Conservation (phyloP, 345 rosid genomes). For the Gossypium mustelinum region DNA sequence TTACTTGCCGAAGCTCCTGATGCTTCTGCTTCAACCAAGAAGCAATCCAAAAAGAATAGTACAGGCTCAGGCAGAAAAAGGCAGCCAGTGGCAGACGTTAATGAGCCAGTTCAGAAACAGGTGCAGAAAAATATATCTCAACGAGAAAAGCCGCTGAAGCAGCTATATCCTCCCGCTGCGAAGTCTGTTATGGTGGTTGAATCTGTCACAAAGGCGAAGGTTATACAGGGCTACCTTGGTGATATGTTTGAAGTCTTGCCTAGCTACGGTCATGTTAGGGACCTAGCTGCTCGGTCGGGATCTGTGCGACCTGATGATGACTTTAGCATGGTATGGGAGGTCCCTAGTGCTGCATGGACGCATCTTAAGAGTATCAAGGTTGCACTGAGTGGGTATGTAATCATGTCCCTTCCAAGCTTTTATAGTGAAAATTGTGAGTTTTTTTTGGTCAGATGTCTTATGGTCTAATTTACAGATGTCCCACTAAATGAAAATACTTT, state of each 20-base stretch:
- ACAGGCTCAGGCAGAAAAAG: slow-evolving; percentile 27
- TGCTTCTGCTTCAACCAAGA: slow-evolving; percentile 37
- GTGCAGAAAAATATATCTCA: slow-evolving; percentile 33
- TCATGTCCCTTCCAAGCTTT: slow-evolving; percentile 13
- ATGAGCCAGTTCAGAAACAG: slow-evolving; percentile 30
- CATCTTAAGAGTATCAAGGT: slow-evolving; percentile 94
- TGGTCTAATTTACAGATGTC: slow-evolving; percentile 8
- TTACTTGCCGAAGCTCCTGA: slow-evolving; percentile 21
- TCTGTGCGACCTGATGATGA: slow-evolving; percentile 97
- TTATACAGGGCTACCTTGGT: slow-evolving; percentile 92
- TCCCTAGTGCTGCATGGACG: slow-evolving; percentile 93
- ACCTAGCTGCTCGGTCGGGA: slow-evolving; percentile 94
- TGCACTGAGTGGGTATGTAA: slow-evolving; percentile 67
- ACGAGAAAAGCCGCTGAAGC: slow-evolving; percentile 41
- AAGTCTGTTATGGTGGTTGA: slow-evolving; percentile 93
- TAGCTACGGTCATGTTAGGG: slow-evolving; percentile 95
- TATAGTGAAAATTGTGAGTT: slow-evolving; percentile 7
- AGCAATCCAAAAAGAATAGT: slow-evolving; percentile 35
- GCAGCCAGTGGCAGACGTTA: slow-evolving; percentile 31
- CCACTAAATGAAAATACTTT: background rate
- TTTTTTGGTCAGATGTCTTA: slow-evolving; percentile 10
- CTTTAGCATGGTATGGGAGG: slow-evolving; percentile 99
- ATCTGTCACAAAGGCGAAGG: slow-evolving; percentile 85
- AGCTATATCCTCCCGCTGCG: slow-evolving; percentile 72
- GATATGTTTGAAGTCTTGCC: slow-evolving; percentile 87